phyloP scores from a whole-genome alignment of 257 asterid genomes.

The Hygrophila difformis region DNA sequence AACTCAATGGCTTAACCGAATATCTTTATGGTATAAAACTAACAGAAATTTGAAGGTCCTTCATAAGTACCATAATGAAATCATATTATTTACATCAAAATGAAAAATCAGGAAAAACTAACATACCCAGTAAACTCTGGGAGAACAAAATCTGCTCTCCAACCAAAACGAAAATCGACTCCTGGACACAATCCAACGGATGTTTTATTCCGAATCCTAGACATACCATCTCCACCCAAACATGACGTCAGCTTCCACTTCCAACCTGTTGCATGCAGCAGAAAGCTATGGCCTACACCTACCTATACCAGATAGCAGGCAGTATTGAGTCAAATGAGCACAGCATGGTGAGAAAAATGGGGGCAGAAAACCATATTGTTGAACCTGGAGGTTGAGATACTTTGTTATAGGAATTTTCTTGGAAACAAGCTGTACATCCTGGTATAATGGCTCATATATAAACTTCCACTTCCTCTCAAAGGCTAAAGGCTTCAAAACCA shows the following conservation, averaged over 20 bases:
- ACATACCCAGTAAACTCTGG: constrained; percentile 90
- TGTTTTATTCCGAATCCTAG: constrained; percentile 80
- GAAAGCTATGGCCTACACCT: constrained; percentile 94
- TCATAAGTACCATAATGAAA: too few species aligned
- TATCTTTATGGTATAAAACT: not conserved
- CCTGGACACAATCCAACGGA: constrained; percentile 88
- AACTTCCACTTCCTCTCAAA: constrained; percentile 77
- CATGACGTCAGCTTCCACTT: constrained; percentile 88
- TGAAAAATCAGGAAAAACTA: constrained; percentile 7
- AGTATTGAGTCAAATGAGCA: too few species aligned
- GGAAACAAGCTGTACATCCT: constrained; percentile 88
- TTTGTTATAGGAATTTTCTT: constrained; percentile 82
- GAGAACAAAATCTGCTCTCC: constrained; percentile 88
- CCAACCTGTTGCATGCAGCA: constrained; percentile 90
- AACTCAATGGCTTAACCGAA: not conserved
- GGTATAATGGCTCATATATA: constrained; percentile 73
- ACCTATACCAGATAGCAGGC: too few species aligned
- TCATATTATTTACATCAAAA: not conserved
- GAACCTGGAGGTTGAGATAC: constrained; percentile 92
- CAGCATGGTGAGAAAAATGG: constrained; percentile 3
- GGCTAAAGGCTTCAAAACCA: constrained; percentile 87
- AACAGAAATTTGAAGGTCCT: not conserved
- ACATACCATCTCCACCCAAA: constrained; percentile 78
- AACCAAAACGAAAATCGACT: constrained; percentile 87
- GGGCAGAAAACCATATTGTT: constrained; percentile 9